Percentiles rank a stretch among this genome's conserved stretches.
Conservation (phyloP, 352 stramenopile genomes). For the Aphanomyces invadans region DNA sequence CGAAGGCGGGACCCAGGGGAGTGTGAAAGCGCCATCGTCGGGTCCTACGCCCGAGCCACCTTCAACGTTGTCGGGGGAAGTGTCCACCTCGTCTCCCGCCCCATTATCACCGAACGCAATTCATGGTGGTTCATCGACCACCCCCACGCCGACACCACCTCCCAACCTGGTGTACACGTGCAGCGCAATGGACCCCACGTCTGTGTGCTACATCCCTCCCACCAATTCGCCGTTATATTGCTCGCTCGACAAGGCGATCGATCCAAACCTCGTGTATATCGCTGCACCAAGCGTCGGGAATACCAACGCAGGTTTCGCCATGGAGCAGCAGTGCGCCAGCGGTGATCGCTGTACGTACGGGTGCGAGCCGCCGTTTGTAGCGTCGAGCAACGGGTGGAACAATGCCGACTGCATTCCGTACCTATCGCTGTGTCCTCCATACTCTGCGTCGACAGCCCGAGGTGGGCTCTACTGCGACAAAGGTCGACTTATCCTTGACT, state of each 20-base stretch:
- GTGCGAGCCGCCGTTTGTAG: constrained; percentile 4
- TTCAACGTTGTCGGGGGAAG: not conserved
- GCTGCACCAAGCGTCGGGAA: not conserved
- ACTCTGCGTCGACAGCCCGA: not conserved
- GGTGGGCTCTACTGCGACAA: constrained; percentile 10
- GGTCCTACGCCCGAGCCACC: not conserved
- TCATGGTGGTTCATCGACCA: not conserved
- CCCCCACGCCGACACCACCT: not conserved
- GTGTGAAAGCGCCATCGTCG: not conserved
- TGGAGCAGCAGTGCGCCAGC: not conserved
- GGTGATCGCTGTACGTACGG: constrained; percentile 2
- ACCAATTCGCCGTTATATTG: not conserved
- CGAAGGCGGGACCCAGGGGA: not conserved
- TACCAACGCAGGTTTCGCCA: constrained; percentile 16
- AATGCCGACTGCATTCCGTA: constrained; percentile 14
- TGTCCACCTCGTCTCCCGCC: not conserved
- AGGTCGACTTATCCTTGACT: not conserved
- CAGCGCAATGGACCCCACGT: constrained; percentile 9
- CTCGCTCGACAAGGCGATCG: not conserved
- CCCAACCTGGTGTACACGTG: constrained; percentile 6
- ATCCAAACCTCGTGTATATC: constrained; percentile 9
- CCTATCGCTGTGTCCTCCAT: constrained; percentile 7
- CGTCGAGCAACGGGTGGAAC: constrained; percentile 2
- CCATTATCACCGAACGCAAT: not conserved
- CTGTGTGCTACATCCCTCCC: constrained; percentile 11